phyloP scores from a whole-genome alignment of 495 filamentous ascomycete species.

The Parathielavia hyrcaniae region DNA sequence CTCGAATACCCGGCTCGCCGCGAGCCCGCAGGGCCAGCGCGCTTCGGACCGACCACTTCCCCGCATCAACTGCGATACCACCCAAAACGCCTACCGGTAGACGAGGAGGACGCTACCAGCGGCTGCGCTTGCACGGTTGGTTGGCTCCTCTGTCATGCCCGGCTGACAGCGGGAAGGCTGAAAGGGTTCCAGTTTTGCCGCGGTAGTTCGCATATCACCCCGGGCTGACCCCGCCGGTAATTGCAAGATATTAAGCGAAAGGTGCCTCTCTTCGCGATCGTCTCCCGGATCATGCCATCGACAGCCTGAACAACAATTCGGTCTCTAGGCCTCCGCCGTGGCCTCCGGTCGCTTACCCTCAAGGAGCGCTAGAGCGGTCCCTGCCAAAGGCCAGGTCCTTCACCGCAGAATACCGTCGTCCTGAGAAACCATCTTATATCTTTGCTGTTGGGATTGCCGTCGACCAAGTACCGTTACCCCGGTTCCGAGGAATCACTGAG shows the following conservation, averaged over 20 bases:
- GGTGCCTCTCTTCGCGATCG: background rate
- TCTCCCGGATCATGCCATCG: background rate
- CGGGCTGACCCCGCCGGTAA: conserved; percentile 2
- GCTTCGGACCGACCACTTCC: conserved; percentile 21
- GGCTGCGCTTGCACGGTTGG: background rate
- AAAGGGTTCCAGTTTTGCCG: background rate
- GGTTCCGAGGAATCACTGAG: conserved; percentile 18
- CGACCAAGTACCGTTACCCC: conserved; percentile 4
- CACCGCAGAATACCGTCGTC: no score
- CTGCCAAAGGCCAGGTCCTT: background rate
- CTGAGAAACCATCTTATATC: background rate
- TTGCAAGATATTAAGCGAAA: background rate
- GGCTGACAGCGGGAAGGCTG: background rate
- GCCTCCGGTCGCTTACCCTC: background rate
- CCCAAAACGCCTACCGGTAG: conserved; percentile 3
- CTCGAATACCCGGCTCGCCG: conserved; percentile 18
- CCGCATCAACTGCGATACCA: conserved; percentile 26
- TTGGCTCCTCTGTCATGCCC: background rate
- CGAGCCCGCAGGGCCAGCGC: conserved; percentile 13
- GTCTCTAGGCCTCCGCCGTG: background rate
- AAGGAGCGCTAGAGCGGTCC: background rate
- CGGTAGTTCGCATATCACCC: background rate
- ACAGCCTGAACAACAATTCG: background rate
- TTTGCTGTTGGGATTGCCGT: background rate
- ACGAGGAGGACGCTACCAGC: background rate